phyloP scores from a whole-genome alignment of 345 rosid genomes.

The Bretschneidera sinensis region DNA sequence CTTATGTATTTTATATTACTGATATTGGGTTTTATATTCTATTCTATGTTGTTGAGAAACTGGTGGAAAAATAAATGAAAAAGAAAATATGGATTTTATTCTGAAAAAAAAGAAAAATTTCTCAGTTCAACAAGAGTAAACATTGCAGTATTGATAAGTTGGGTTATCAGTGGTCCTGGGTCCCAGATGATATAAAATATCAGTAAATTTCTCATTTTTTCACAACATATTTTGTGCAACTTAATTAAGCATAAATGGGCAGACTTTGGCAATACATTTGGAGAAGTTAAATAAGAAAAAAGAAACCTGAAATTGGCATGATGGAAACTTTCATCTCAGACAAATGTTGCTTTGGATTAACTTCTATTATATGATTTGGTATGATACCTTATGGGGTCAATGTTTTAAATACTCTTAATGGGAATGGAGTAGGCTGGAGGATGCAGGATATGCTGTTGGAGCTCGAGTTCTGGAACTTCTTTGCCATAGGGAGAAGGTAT shows the following conservation, averaged over 20 bases:
- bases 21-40: background rate
- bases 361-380: background rate
- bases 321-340: background rate
- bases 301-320: background rate
- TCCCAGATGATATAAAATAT: background rate
- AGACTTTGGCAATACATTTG: background rate
- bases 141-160: background rate
- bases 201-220: background rate
- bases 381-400: background rate
- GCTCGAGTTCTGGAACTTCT: constrained; percentile 88
- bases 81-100: background rate
- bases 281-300: no score
- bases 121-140: no score
- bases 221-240: background rate
- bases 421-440: constrained; percentile 63
- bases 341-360: background rate
- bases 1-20: no score
- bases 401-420: constrained; percentile 4
- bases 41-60: background rate
- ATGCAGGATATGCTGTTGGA: constrained; percentile 93
- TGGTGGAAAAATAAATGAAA: background rate
- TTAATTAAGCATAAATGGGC: no score
- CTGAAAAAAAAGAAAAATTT: background rate
- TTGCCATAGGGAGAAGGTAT: constrained; percentile 84
- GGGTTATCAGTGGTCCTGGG: background rate